Evolutionary conservation across 768 basidiomycete genomes (phyloP).

Genomic region (Pulveroboletus sp.): DNA sequence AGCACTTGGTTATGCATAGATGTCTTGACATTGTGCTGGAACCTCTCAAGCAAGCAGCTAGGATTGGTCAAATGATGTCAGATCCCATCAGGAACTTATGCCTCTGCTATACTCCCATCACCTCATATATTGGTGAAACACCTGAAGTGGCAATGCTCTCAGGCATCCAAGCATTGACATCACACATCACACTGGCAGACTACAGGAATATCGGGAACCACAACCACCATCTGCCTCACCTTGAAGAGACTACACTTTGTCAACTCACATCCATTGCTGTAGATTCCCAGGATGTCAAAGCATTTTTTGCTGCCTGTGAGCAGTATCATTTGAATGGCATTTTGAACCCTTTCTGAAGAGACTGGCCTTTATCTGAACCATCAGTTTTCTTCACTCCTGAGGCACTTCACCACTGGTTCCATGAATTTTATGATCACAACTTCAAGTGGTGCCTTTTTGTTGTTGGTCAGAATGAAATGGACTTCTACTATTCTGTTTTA

Average conservation of each 20-base stretch:
- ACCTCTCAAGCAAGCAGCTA: too few species aligned
- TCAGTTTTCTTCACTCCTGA: background rate
- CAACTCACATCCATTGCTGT: background rate
- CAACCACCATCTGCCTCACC: background rate
- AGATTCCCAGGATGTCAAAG: background rate
- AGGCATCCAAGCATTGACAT: background rate
- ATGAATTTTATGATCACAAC: background rate
- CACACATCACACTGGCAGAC: background rate
- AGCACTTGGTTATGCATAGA: background rate
- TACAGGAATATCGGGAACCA: background rate
- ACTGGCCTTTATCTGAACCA: background rate
- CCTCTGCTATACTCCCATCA: background rate
- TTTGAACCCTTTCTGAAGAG: background rate
- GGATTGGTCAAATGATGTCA: too few species aligned
- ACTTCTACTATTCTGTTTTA: background rate
- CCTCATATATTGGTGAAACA: background rate
- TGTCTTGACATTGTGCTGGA: background rate
- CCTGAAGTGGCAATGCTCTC: background rate
- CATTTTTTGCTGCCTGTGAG: background rate
- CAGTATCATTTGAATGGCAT: background rate
- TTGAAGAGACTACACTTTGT: background rate
- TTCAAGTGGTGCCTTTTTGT: background rate
- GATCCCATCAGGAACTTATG: background rate
- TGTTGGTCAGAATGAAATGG: background rate
- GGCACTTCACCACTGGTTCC: background rate